These are phyloP conservation scores for Hawksworthiomyces lignivorus DNA, from an alignment of 2,329 filamentous ascomycete genomes.

Conservation along the genomic window DNA sequence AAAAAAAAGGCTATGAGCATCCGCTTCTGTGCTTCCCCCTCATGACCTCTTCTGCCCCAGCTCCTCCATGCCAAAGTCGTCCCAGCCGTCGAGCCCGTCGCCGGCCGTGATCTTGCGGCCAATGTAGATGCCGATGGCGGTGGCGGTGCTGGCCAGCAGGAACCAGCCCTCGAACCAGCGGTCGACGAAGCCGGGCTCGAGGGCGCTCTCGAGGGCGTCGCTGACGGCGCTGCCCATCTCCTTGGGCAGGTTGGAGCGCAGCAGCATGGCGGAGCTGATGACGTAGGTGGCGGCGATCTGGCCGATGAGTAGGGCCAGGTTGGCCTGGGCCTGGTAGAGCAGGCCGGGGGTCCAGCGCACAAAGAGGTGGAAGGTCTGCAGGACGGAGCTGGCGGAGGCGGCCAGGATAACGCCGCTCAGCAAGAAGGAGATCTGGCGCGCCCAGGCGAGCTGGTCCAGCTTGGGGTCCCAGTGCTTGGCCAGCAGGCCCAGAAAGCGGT, in stretches of 20 bases:
- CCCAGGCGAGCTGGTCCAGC: constrained; percentile 76
- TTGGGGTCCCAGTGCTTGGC: constrained; percentile 78
- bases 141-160: constrained; percentile 57
- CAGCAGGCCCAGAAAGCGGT: constrained; percentile 70
- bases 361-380: constrained; percentile 81
- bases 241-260: constrained; percentile 69
- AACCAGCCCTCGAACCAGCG: constrained; percentile 89
- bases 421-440: constrained; percentile 75
- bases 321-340: constrained; percentile 67
- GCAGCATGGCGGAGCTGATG: constrained; percentile 67
- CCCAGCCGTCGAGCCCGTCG: constrained; percentile 32
- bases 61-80: constrained; percentile 60
- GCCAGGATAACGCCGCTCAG: constrained; percentile 77
- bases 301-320: constrained; percentile 69
- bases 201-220: constrained; percentile 67
- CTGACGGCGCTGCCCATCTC: constrained; percentile 72
- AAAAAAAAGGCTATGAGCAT: constrained; percentile 37
- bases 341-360: constrained; percentile 64
- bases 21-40: too few species aligned
- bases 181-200: constrained; percentile 66
- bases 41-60: constrained; percentile 62
- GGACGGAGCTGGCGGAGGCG: constrained; percentile 70
- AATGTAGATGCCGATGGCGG: constrained; percentile 65
- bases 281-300: constrained; percentile 82
- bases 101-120: constrained; percentile 50